These are phyloP conservation scores for Leccinum barrowsii DNA, from an alignment of 768 basidiomycete genomes.

Conservation along the genomic window DNA sequence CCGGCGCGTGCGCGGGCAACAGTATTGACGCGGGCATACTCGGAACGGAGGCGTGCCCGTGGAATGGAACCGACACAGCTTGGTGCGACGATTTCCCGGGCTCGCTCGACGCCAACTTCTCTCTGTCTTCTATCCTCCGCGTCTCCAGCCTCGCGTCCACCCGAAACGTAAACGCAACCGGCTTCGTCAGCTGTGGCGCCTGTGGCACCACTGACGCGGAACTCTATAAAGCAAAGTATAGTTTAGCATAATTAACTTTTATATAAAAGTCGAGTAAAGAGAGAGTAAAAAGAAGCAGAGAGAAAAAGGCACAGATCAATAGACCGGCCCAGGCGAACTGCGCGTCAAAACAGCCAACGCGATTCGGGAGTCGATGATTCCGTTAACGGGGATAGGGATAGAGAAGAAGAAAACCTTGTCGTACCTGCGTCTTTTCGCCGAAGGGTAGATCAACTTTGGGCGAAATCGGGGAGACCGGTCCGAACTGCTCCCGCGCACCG, in stretches of 20 bases:
- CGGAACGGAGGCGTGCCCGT: slow-evolving; percentile 47
- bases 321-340: neutral
- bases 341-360: slow-evolving; percentile 1
- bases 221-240: slow-evolving; percentile 11
- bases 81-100: slow-evolving; percentile 15
- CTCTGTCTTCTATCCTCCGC: slow-evolving; percentile 37
- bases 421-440: slow-evolving; percentile 31
- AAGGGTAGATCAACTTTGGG: slow-evolving; percentile 18
- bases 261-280: neutral
- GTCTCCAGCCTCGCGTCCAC: slow-evolving; percentile 47
- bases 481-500: slow-evolving; percentile 8
- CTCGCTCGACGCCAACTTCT: slow-evolving; percentile 23
- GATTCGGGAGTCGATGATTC: neutral
- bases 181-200: slow-evolving; percentile 39
- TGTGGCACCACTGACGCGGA: slow-evolving; percentile 24
- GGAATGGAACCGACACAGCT: slow-evolving; percentile 31
- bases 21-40: slow-evolving; percentile 6
- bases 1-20: neutral
- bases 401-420: slow-evolving; percentile 6
- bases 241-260: neutral
- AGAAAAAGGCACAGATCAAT: slow-evolving; percentile 17
- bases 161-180: slow-evolving; percentile 52
- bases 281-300: neutral
- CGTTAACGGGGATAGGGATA: slow-evolving; percentile 15
- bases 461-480: slow-evolving; percentile 15